These are phyloP conservation scores for Ceratopteris richardii DNA, from an alignment of 75 land plant species.

Conservation along the genomic window DNA sequence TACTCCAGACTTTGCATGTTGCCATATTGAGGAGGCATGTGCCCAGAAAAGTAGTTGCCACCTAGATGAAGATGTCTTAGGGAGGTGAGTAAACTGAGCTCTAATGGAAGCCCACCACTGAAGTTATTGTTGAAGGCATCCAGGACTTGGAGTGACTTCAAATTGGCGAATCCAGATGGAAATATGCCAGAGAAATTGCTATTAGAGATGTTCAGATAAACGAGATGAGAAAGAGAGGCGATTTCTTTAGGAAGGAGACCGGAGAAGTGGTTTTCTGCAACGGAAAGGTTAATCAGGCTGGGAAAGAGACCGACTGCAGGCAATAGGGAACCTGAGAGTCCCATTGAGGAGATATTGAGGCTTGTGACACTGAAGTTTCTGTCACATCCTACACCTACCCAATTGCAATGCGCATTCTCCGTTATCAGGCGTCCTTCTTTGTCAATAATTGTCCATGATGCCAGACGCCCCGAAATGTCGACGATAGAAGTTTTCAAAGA, in stretches of 20 bases:
- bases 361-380: conserved; percentile 22
- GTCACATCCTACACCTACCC: conserved; percentile 55
- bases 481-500: too few species aligned
- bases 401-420: conserved; percentile 28
- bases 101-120: conserved; percentile 50
- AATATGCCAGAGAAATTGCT: conserved; percentile 58
- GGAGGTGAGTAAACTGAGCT: conserved; percentile 23
- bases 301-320: conserved; percentile 21
- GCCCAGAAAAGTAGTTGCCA: conserved; percentile 55
- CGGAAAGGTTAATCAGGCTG: conserved; percentile 29
- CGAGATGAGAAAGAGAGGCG: conserved; percentile 17
- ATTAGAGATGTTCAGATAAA: conserved; percentile 66
- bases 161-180: conserved; percentile 28
- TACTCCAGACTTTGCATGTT: conserved; percentile 36
- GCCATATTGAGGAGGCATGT: conserved; percentile 45
- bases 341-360: conserved; percentile 20
- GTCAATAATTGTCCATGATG: too few species aligned
- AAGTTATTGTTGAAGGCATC: conserved; percentile 66
- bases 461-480: too few species aligned
- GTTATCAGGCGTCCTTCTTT: too few species aligned
- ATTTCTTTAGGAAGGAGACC: conserved; percentile 42
- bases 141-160: conserved; percentile 33
- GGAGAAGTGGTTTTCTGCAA: conserved; percentile 9
- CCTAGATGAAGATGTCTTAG: conserved; percentile 49
- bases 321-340: conserved; percentile 32